Percentiles rank a stretch among this genome's conserved stretches.
Evolutionary conservation across 139 green algal species (phyloP).

Genomic region (Nannochloris sp.): DNA sequence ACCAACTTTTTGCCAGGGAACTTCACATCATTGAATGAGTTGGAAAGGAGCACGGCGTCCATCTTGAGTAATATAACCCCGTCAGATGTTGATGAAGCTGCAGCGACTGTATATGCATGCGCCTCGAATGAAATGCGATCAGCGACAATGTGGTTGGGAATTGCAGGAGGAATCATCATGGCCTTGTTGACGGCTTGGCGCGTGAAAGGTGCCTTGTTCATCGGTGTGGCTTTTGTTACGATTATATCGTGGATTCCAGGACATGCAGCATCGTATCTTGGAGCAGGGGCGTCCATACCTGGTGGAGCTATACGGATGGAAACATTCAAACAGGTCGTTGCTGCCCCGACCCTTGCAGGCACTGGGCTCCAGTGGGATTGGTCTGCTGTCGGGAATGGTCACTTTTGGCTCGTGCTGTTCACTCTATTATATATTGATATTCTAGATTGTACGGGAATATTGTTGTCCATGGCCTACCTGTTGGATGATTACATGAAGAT

Average conservation of each 20-base stretch:
- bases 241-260: constrained; percentile 76
- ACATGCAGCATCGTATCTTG: constrained; percentile 52
- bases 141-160: constrained; percentile 60
- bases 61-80: constrained; percentile 3
- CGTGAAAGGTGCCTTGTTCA: constrained; percentile 57
- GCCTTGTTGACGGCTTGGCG: constrained; percentile 44
- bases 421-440: constrained; percentile 80
- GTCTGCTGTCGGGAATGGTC: constrained; percentile 13
- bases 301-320: constrained; percentile 38
- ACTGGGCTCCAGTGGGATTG: constrained; percentile 37
- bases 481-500: constrained; percentile 47
- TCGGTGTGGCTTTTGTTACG: constrained; percentile 71
- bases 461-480: constrained; percentile 68
- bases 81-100: neutral
- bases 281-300: constrained; percentile 27
- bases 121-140: constrained; percentile 33
- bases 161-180: constrained; percentile 59
- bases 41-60: neutral
- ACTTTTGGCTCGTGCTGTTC: constrained; percentile 61
- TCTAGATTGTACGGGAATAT: constrained; percentile 62
- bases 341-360: constrained; percentile 30
- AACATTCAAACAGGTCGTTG: constrained; percentile 56
- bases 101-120: constrained; percentile 22
- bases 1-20: neutral
- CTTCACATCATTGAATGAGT: neutral